Evolutionary conservation across 306 rosid species (phyloP), one percentile per base, ranked within the genome.

Genomic region (Styphnolobium japonicum): DNA sequence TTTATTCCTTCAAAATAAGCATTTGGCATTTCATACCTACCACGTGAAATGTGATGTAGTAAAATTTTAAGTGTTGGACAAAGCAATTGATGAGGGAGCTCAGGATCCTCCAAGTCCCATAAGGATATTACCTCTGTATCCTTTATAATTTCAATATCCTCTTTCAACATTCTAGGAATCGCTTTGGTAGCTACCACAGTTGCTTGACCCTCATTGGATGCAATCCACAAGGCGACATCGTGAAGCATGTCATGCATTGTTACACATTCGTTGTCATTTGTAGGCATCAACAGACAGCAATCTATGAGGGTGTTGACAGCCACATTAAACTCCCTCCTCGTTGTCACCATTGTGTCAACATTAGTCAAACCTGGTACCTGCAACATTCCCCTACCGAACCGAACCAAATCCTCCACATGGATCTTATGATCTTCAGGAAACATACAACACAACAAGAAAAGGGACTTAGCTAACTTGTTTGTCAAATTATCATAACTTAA

Each of bases 211-310:
- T 6, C 9, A 8, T 56, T 4, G 4, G 18, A 1, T 57, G 79
- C 8, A 4, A 57, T 40, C 78, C 68, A 57, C 10, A 73, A 56
- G 3, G 55, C 78, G 0, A 73, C 40, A 55, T 73, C 27, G 0
- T 29, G 43, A 57, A 57, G 68, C 3, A 73, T 0, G 11, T 73
- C 68, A 23, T 73, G 78, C 55, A 57, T 42, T 39, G 23, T 73
- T 1, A 75, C 71, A 16, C 5, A 5, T 0, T 6, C 31, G 9
- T 15, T 7, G 0, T 0, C 0, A 8, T 0, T 1, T 1, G 6
- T 4, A 12, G 15, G 10, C 23, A 73, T 40, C 0, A 75, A 14
- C 21, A 75, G 18, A 60, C 27, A 56, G 40, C 42, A 57, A 57
- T 57, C 68, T 14, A 56, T 7, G 9, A 73, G 66, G 1, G 2